Conservation (phyloP, 2,329 filamentous ascomycete species). For the Orbilia ellipsospora region DNA sequence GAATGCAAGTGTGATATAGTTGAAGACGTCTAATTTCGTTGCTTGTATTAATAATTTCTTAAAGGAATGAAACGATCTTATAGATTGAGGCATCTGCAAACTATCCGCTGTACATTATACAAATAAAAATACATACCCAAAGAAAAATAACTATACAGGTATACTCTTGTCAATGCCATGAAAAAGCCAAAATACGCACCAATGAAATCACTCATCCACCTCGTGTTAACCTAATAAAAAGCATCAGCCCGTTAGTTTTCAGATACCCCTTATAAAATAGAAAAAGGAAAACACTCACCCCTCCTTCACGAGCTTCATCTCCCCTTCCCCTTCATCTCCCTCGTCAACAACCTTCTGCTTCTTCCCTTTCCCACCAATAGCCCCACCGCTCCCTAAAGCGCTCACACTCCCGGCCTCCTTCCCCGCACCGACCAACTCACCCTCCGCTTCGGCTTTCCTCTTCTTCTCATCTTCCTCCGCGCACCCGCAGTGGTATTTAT, state of each 20-base stretch:
- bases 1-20: too few relatives aligned
- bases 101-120: too few relatives aligned
- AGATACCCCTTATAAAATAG: neutral
- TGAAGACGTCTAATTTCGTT: too few relatives aligned
- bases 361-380: slow-evolving; percentile 15
- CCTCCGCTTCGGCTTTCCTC: slow-evolving; percentile 61
- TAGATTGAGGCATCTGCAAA: too few relatives aligned
- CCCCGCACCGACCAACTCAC: slow-evolving; percentile 60
- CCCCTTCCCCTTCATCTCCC: slow-evolving; percentile 33
- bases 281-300: slow-evolving; percentile 48
- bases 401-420: neutral
- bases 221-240: slow-evolving; percentile 31
- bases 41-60: too few relatives aligned
- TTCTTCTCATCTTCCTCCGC: slow-evolving; percentile 71
- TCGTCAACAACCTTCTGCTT: slow-evolving; percentile 50
- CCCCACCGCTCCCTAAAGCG: slow-evolving; percentile 1
- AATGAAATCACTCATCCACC: slow-evolving; percentile 17
- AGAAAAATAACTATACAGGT: too few relatives aligned
- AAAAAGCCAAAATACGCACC: slow-evolving; percentile 2
- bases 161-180: too few relatives aligned
- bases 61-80: too few relatives aligned
- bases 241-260: neutral
- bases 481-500: slow-evolving; percentile 78
- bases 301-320: slow-evolving; percentile 56
- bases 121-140: too few relatives aligned